These are phyloP conservation scores for Cordyceps farinosa DNA, from an alignment of 2,329 filamentous ascomycete genomes.

Conservation along the genomic window DNA sequence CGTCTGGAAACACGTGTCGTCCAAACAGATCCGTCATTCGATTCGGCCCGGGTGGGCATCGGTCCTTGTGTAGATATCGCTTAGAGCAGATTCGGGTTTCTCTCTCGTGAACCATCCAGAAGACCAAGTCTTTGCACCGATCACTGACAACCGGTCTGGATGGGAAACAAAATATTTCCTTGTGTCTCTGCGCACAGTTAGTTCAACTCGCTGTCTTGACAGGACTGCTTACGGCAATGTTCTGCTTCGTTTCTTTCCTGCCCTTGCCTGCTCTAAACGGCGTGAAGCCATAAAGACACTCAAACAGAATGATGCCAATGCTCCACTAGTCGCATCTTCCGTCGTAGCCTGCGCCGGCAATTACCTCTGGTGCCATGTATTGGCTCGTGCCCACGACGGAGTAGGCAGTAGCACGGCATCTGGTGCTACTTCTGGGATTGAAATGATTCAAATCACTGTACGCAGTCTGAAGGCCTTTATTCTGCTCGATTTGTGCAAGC, in stretches of 20 bases:
- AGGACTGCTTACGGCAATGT: constrained; percentile 63
- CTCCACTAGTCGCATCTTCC: constrained; percentile 97
- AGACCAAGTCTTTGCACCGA: constrained; percentile 74
- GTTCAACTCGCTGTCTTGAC: background rate
- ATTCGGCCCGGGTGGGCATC: constrained; percentile 24
- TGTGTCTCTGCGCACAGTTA: constrained; percentile 64
- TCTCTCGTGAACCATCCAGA: constrained; percentile 67
- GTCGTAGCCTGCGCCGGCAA: constrained; percentile 78
- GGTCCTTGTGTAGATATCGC: constrained; percentile 68
- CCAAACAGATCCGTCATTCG: constrained; percentile 27
- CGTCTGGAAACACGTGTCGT: constrained; percentile 74
- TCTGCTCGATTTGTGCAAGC: constrained; percentile 29
- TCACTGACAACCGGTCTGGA: constrained; percentile 60
- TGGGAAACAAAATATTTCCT: constrained; percentile 68
- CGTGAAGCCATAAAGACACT: constrained; percentile 89
- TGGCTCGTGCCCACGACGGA: constrained; percentile 94
- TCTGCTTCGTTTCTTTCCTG: constrained; percentile 77
- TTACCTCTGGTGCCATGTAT: constrained; percentile 96
- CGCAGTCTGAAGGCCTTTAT: constrained; percentile 28
- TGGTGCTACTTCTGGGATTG: constrained; percentile 51
- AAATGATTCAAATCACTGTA: constrained; percentile 40
- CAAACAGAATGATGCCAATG: constrained; percentile 88
- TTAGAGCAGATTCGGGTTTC: constrained; percentile 72
- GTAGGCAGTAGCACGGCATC: constrained; percentile 69
- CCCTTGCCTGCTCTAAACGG: constrained; percentile 80